Evolutionary conservation across 2,329 filamentous ascomycete genomes (phyloP).

Genomic region (Neofusicoccum parvum): DNA sequence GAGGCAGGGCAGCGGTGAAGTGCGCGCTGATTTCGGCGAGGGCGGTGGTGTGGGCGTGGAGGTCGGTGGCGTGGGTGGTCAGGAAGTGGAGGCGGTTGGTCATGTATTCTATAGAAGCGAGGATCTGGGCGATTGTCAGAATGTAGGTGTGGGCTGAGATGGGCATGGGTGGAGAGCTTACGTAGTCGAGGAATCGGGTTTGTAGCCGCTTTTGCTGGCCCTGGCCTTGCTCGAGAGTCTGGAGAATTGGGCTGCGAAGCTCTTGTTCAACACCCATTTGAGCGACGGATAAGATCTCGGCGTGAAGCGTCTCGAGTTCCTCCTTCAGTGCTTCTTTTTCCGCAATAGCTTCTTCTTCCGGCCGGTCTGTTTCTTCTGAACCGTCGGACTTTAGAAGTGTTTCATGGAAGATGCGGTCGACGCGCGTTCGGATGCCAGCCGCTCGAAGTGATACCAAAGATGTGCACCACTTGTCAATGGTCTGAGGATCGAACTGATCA

Average conservation of each 20-base stretch:
- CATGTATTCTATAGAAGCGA: slow-evolving; percentile 47
- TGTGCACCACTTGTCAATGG: slow-evolving; percentile 58
- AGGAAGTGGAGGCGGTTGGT: slow-evolving; percentile 36
- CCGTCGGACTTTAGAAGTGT: slow-evolving; percentile 26
- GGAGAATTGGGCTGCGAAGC: slow-evolving; percentile 62
- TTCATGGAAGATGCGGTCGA: slow-evolving; percentile 59
- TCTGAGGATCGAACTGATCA: slow-evolving; percentile 55
- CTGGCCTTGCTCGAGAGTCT: slow-evolving; percentile 39
- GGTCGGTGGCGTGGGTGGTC: slow-evolving; percentile 28
- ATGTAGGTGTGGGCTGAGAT: not conserved
- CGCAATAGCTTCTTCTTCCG: slow-evolving; percentile 49
- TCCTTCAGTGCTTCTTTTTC: slow-evolving; percentile 59
- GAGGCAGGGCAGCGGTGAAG: slow-evolving; percentile 29
- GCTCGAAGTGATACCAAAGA: slow-evolving; percentile 44
- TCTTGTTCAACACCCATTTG: slow-evolving; percentile 73
- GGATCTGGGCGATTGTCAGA: slow-evolving; percentile 30
- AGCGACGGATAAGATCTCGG: slow-evolving; percentile 69
- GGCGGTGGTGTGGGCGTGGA: slow-evolving; percentile 35
- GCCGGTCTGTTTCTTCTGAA: slow-evolving; percentile 45
- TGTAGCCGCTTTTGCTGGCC: slow-evolving; percentile 38
- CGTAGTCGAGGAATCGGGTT: slow-evolving; percentile 47
- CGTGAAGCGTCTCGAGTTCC: slow-evolving; percentile 69
- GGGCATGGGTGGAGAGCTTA: slow-evolving; percentile 25
- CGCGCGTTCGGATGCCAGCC: slow-evolving; percentile 44
- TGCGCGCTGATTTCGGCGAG: slow-evolving; percentile 33